Base-by-base conservation (phyloP, 805 yeast genomes). In the Wickerhamomyces mucosus region DNA sequence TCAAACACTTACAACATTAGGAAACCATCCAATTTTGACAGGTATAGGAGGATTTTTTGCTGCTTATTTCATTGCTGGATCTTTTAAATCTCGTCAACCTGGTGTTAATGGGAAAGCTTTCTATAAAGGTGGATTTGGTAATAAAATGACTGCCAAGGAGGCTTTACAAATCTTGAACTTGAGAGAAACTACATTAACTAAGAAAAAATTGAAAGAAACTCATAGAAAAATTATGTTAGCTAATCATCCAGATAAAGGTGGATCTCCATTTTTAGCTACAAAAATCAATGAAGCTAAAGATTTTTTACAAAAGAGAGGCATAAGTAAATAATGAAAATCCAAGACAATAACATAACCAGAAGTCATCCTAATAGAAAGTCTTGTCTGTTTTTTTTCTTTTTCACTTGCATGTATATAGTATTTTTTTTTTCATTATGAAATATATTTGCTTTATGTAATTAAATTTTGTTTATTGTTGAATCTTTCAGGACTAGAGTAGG, bases 191-290 rank as follows among this genome's bases (percentile, higher is more conserved):
- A 74, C 69, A 15, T 58, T 76, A 48, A 65, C 72, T 26, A 75
- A 72, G 55, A 69, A 75, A 37, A 76, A 67, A 46, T 64, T 86
- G 48, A 79, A 80, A 51, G 85, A 78, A 39, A 77, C 75, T 37
- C 95, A 88, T 53, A 72, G 95, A 59, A 66, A 65, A 45, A 78
- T 86, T 48, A 82, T 88, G 92, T 58, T 84, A 58, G 71, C 80
- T 30, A 88, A 88, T 55, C 96, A 88, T 52, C 96, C 96, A 9
- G 96, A 88, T 61, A 81, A 77, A 52, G 96, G 96, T 21, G 96
- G 96, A 3, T 79, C 94, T 9, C 82, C 94, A 18, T 85, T 71
- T 48, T 55, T 88, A 55, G 95, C 96, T 28, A 77, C 88, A 36
- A 88, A 88, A 63, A 79, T 88, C 39, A 88, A 88, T 54, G 95